Conservation (phyloP, 495 filamentous ascomycete genomes). For the Lasiosphaeria ovina region DNA sequence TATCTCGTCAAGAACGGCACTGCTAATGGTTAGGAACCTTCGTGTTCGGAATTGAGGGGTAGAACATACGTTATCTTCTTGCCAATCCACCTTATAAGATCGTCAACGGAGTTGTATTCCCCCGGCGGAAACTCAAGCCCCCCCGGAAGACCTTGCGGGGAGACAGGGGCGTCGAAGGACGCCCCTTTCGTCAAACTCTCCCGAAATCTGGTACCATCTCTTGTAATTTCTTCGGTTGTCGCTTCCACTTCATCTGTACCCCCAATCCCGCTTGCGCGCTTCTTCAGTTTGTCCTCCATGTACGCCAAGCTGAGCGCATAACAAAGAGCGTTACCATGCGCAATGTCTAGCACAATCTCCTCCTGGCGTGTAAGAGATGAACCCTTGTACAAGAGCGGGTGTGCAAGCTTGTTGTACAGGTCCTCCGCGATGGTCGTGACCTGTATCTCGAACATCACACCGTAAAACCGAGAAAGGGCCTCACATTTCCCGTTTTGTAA, state of each 20-base stretch:
- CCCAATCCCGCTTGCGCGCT: background rate
- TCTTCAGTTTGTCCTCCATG: conserved; percentile 12
- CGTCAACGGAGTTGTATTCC: conserved; percentile 2
- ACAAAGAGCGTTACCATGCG: conserved; percentile 9
- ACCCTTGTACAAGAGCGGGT: conserved; percentile 13
- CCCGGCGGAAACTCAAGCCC: background rate
- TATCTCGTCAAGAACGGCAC: background rate
- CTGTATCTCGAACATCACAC: conserved; percentile 14
- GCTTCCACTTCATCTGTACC: background rate
- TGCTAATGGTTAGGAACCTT: conserved; percentile 3
- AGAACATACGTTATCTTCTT: conserved; percentile 3
- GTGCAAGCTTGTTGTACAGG: conserved; percentile 15
- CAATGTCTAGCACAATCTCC: conserved; percentile 8
- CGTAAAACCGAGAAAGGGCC: conserved; percentile 9
- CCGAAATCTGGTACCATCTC: background rate
- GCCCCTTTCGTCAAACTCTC: conserved; percentile 1
- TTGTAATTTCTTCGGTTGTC: background rate
- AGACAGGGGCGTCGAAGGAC: conserved; percentile 1
- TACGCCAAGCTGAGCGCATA: conserved; percentile 10
- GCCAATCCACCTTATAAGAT: conserved; percentile 4
- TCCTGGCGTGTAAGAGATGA: conserved; percentile 8
- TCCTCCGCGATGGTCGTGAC: conserved; percentile 11
- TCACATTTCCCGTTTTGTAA: conserved; percentile 1
- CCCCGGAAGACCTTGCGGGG: background rate
- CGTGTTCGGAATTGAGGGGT: background rate